Evolutionary conservation across 2,329 filamentous ascomycete species (phyloP), one percentile per base, ranked within the genome.

Genomic region (Cyanodermella asteris): DNA sequence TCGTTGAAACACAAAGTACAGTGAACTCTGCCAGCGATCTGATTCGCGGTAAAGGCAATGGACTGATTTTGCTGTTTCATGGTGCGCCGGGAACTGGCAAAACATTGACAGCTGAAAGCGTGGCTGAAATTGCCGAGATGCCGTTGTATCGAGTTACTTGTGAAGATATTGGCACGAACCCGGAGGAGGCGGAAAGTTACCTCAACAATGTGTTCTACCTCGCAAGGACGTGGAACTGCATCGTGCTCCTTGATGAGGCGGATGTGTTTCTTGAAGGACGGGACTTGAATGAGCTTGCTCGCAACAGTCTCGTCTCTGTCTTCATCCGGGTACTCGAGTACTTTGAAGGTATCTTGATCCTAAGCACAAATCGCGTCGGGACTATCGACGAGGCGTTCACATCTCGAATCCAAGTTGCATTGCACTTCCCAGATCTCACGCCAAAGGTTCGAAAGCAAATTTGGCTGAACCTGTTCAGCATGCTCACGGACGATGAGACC

Each of bases 141-240:
- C 52, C 50, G 0, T 37, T 59, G 1, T 55, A 51, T 28, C 28
- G 38, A 0, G 42, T 56, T 28, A 48, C 46, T 5, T 46, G 46
- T 3, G 48, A 48, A 1, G 50, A 51, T 18, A 39, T 58, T 0
- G 51, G 51, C 2, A 45, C 41, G 2, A 29, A 32, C 8, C 38
- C 49, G 0, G 29, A 39, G 4, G 36, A 40, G 2, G 45, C 54
- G 10, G 49, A 56, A 32, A 39, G 42, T 4, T 42, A 42, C 11
- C 45, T 49, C 1, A 37, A 50, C 2, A 39, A 39, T 6, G 44
- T 53, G 3, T 45, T 53, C 23, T 25, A 34, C 6, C 35, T 52
- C 18, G 46, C 38, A 0, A 45, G 38, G 9, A 34, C 27, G 3
- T 56, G 53, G 52, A 44, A 49, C 8, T 32, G 28, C 11, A 34